These are phyloP conservation scores for Lactarius evosmus DNA, from an alignment of 768 basidiomycete species.

Conservation along the genomic window DNA sequence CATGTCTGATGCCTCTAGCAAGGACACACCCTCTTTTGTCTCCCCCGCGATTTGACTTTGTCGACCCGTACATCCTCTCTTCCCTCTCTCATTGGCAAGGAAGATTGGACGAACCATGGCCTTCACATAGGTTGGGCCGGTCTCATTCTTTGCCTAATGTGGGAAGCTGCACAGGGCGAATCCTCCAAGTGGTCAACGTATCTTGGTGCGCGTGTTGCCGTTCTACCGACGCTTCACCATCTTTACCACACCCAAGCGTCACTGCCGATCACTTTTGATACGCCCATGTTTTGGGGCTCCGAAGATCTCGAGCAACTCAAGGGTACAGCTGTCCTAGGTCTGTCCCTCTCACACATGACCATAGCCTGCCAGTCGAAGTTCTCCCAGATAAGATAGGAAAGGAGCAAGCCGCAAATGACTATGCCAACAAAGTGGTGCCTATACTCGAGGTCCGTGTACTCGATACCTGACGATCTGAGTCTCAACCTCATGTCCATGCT, in stretches of 20 bases:
- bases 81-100: constrained; percentile 52
- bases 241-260: constrained; percentile 41
- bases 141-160: constrained; percentile 93
- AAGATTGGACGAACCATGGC: constrained; percentile 58
- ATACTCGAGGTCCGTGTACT: constrained; percentile 55
- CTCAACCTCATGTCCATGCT: constrained; percentile 5
- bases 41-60: constrained; percentile 75
- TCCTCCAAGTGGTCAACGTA: constrained; percentile 70
- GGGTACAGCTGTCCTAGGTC: constrained; percentile 87
- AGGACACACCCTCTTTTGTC: constrained; percentile 72
- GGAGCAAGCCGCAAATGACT: constrained; percentile 75
- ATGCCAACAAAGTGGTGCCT: constrained; percentile 61
- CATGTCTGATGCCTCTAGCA: constrained; percentile 43
- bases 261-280: constrained; percentile 73
- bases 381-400: constrained; percentile 79
- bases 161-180: constrained; percentile 70
- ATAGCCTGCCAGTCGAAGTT: background rate
- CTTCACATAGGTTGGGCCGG: constrained; percentile 80
- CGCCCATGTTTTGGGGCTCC: constrained; percentile 91
- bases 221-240: background rate
- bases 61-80: constrained; percentile 75
- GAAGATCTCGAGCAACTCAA: constrained; percentile 68
- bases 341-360: constrained; percentile 32
- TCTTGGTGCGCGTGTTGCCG: constrained; percentile 48
- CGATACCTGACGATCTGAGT: background rate